These are phyloP conservation scores for Plasmodium malariae DNA, from an alignment of 169 alveolate species.

Conservation along the genomic window DNA sequence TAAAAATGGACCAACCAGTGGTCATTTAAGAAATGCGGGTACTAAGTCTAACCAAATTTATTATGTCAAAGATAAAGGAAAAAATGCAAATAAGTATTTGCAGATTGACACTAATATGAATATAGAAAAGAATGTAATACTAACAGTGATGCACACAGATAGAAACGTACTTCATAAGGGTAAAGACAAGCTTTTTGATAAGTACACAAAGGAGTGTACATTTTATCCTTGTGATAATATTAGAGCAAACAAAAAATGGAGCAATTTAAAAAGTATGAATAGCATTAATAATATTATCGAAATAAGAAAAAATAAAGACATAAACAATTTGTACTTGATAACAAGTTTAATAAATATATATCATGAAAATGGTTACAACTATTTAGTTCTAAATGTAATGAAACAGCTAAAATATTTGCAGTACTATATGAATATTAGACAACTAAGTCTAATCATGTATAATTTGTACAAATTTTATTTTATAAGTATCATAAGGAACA, in stretches of 20 bases:
- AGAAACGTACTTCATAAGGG: neutral
- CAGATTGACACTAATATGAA: no score
- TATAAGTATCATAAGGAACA: constrained; percentile 7
- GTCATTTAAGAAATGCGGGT: no score
- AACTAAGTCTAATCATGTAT: constrained; percentile 38
- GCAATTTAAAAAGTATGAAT: constrained; percentile 24
- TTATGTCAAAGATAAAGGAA: no score
- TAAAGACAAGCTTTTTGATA: neutral
- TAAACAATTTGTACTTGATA: constrained; percentile 26
- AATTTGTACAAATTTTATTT: constrained; percentile 31
- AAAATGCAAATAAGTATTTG: no score
- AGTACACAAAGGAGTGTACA: neutral
- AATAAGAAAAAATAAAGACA: constrained; percentile 30
- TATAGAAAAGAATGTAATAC: no score
- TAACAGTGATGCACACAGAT: no score
- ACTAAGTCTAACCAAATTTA: no score
- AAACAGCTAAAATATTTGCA: constrained; percentile 11
- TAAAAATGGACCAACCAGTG: no score
- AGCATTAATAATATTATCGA: constrained; percentile 31
- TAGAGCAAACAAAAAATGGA: constrained; percentile 23
- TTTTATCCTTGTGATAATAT: constrained; percentile 17
- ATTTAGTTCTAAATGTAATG: constrained; percentile 35
- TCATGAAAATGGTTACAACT: constrained; percentile 48
- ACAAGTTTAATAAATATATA: constrained; percentile 49
- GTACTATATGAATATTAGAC: constrained; percentile 28